Conservation (phyloP, 2,329 filamentous ascomycete genomes). For the Metarhizium guizhouense region DNA sequence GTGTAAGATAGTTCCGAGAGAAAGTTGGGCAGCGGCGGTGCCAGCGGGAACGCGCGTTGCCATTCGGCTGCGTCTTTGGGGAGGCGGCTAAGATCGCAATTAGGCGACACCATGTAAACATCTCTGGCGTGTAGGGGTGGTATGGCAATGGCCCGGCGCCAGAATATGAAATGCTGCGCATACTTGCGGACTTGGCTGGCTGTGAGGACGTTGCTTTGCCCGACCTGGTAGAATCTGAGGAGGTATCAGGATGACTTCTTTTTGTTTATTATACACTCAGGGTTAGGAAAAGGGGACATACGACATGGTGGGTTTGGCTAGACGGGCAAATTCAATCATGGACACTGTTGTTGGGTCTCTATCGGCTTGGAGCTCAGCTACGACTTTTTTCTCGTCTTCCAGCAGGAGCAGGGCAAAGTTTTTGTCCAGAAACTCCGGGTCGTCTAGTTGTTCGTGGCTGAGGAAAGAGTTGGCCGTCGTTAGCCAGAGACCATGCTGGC, state of each 20-base stretch:
- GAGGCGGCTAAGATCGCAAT: slow-evolving; percentile 69
- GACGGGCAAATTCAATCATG: slow-evolving; percentile 72
- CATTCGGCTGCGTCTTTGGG: slow-evolving; percentile 62
- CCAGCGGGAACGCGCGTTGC: slow-evolving; percentile 69
- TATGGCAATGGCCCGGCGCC: slow-evolving; percentile 86
- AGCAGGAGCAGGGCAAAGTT: slow-evolving; percentile 82
- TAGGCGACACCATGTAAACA: slow-evolving; percentile 84
- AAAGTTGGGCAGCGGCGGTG: slow-evolving; percentile 78
- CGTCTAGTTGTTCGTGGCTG: slow-evolving; percentile 57
- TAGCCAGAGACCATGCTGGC: slow-evolving; percentile 71
- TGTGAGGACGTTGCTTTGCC: slow-evolving; percentile 62
- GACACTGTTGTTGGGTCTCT: slow-evolving; percentile 66
- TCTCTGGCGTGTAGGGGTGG: slow-evolving; percentile 84
- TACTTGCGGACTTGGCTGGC: slow-evolving; percentile 77
- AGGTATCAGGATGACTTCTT: too few relatives aligned
- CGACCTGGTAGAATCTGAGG: slow-evolving; percentile 55
- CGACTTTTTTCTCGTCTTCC: slow-evolving; percentile 67
- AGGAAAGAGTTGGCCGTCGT: slow-evolving; percentile 75
- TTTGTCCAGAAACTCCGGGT: slow-evolving; percentile 64
- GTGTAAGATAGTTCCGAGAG: slow-evolving; percentile 73
- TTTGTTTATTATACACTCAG: background rate
- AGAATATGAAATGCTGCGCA: slow-evolving; percentile 89
- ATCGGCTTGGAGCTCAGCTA: slow-evolving; percentile 67
- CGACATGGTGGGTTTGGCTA: slow-evolving; percentile 61
- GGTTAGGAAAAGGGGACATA: slow-evolving; percentile 23